Evolutionary conservation across 495 filamentous ascomycete genomes (phyloP).

Genomic region (Thermothielavioides terrestris): DNA sequence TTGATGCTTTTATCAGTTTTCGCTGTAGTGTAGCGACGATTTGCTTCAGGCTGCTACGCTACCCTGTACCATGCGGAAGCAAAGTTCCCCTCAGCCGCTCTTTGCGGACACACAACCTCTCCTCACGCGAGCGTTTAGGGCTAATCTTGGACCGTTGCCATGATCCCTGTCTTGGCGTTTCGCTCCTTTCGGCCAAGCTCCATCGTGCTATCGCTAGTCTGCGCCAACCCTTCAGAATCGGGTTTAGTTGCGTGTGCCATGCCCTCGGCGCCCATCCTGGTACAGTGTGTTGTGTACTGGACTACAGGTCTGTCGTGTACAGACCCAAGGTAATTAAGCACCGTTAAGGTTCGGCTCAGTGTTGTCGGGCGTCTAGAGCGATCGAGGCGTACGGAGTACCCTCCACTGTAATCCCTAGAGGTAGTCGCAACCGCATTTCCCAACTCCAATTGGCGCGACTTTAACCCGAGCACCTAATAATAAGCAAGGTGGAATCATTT

Average conservation of each 20-base stretch:
- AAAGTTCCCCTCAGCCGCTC: too few relatives aligned
- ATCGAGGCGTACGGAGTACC: too few relatives aligned
- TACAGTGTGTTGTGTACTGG: background rate
- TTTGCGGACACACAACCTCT: too few relatives aligned
- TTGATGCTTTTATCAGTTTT: background rate
- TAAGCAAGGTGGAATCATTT: background rate
- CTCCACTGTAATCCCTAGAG: too few relatives aligned
- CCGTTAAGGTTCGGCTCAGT: too few relatives aligned
- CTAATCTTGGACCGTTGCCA: slow-evolving; percentile 9
- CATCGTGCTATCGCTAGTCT: slow-evolving; percentile 9
- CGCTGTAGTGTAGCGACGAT: background rate
- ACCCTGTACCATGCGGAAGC: too few relatives aligned
- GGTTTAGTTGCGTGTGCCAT: background rate
- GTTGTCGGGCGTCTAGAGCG: too few relatives aligned
- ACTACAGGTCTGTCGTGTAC: too few relatives aligned
- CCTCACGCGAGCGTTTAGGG: background rate
- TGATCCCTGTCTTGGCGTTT: slow-evolving; percentile 7
- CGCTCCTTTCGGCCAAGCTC: slow-evolving; percentile 3
- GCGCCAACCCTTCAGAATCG: slow-evolving; percentile 10
- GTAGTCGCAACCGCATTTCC: background rate
- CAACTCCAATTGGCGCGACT: slow-evolving; percentile 1
- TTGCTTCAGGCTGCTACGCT: background rate
- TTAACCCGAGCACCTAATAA: slow-evolving; percentile 2
- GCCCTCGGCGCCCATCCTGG: background rate
- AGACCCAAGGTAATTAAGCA: too few relatives aligned